phyloP scores from a whole-genome alignment of 192 early-diverging fungal species.

The Irineochytrium annulatum region DNA sequence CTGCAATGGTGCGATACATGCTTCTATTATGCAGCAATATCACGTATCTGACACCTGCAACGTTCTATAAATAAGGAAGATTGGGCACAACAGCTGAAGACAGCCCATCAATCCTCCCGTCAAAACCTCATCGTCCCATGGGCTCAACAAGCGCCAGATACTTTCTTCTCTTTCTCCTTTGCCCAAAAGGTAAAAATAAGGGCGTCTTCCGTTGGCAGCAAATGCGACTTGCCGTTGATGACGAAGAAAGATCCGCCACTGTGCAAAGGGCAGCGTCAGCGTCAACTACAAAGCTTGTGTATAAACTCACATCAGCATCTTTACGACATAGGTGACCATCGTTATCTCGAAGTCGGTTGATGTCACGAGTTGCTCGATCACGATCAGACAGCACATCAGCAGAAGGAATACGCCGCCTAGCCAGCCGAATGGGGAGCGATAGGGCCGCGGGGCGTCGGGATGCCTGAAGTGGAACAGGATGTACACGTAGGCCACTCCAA shows the following conservation, averaged over 20 bases:
- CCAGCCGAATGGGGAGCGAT: constrained; percentile 14
- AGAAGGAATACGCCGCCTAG: neutral
- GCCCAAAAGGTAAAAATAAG: neutral
- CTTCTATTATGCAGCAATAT: too few relatives aligned
- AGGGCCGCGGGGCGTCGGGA: constrained; percentile 15
- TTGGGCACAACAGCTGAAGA: too few relatives aligned
- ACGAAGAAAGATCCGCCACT: neutral
- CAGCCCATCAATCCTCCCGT: too few relatives aligned
- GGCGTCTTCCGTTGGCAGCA: constrained; percentile 3
- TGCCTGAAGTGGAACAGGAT: constrained; percentile 15
- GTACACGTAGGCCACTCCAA: constrained; percentile 12
- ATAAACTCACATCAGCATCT: too few relatives aligned
- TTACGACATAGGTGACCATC: neutral
- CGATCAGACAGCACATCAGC: neutral
- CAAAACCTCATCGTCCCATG: too few relatives aligned
- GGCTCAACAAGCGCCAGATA: too few relatives aligned
- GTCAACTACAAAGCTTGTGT: too few relatives aligned
- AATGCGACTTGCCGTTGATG: neutral
- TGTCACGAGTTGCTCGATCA: neutral
- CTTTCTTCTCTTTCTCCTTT: neutral
- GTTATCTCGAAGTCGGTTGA: neutral
- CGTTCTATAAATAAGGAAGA: too few relatives aligned
- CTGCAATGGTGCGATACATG: too few relatives aligned
- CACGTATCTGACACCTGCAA: too few relatives aligned
- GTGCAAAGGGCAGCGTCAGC: too few relatives aligned